Percentiles rank a stretch among this genome's conserved stretches.
Evolutionary conservation across 2,329 filamentous ascomycete species (phyloP).

Genomic region (Xylaria sp.): DNA sequence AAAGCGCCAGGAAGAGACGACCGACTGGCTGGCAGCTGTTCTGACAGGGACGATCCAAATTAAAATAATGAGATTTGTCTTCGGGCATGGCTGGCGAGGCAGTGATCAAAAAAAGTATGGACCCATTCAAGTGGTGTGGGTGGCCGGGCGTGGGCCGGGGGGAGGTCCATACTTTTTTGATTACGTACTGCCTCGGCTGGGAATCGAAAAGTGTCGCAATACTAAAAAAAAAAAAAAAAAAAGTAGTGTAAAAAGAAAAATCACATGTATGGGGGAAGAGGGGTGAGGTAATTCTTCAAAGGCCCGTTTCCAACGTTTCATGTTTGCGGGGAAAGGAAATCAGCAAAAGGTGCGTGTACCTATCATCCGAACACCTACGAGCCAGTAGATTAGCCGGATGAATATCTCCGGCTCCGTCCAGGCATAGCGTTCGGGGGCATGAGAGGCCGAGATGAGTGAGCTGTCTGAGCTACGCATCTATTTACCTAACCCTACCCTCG

Average conservation of each 20-base stretch:
- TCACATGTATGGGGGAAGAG: neutral
- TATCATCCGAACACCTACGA: no score
- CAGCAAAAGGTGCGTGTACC: no score
- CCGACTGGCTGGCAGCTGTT: neutral
- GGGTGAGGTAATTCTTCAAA: conserved; percentile 3
- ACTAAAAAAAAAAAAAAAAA: no score
- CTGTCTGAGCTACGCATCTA: no score
- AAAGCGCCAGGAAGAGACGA: no score
- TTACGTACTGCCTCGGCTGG: no score
- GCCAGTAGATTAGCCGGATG: conserved; percentile 11
- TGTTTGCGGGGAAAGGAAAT: conserved; percentile 15
- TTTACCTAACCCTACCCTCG: neutral
- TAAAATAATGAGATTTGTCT: neutral
- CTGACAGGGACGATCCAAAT: conserved; percentile 7
- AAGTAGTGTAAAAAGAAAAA: no score
- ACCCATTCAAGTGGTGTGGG: no score
- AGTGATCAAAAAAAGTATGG: no score
- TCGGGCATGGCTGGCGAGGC: no score
- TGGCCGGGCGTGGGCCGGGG: no score
- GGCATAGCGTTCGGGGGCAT: neutral
- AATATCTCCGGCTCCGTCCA: conserved; percentile 17
- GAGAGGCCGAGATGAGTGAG: neutral
- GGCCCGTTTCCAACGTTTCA: conserved; percentile 26
- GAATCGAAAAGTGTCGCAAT: neutral
- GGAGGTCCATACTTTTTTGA: no score